A percentile compares a stretch with the other conserved stretches of the same genome.
These are phyloP conservation scores for Aspergillus pseudoterreus DNA, from an alignment of 2,329 filamentous ascomycete genomes.

Conservation along the genomic window DNA sequence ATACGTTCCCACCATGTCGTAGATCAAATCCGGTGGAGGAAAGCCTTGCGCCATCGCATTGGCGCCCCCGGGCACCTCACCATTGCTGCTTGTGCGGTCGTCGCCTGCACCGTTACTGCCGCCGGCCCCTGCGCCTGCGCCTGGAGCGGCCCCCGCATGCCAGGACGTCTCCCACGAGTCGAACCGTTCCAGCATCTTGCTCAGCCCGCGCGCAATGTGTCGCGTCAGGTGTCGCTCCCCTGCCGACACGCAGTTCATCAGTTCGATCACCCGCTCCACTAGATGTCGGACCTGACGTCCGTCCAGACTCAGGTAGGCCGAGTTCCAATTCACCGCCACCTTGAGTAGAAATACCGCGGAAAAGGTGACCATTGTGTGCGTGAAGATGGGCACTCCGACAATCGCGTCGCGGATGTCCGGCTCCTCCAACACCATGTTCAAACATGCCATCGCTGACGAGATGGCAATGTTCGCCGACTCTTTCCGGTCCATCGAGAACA, in stretches of 20 bases:
- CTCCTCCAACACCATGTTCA: constrained; percentile 48
- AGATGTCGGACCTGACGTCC: constrained; percentile 36
- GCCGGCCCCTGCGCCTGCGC: neutral
- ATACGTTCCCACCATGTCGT: constrained; percentile 43
- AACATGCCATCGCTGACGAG: constrained; percentile 45
- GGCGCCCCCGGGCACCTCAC: constrained; percentile 36
- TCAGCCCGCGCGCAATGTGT: constrained; percentile 39
- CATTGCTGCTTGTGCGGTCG: neutral
- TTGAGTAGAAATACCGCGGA: constrained; percentile 45
- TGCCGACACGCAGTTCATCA: constrained; percentile 39
- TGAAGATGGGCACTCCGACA: constrained; percentile 47
- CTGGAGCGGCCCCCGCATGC: constrained; percentile 14
- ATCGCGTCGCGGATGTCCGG: constrained; percentile 46
- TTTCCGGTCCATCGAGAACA: constrained; percentile 43
- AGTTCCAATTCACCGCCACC: constrained; percentile 43
- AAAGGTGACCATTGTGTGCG: constrained; percentile 46
- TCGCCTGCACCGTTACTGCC: neutral
- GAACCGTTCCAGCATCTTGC: constrained; percentile 41
- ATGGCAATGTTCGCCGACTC: constrained; percentile 46
- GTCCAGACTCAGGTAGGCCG: constrained; percentile 38
- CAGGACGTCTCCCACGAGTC: constrained; percentile 37
- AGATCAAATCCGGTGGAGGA: constrained; percentile 39
- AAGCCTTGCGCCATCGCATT: constrained; percentile 41
- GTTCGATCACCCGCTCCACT: constrained; percentile 38
- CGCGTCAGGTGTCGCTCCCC: constrained; percentile 41